Evolutionary conservation across 2,329 filamentous ascomycete species (phyloP).

Genomic region (Fusarium nurragi): DNA sequence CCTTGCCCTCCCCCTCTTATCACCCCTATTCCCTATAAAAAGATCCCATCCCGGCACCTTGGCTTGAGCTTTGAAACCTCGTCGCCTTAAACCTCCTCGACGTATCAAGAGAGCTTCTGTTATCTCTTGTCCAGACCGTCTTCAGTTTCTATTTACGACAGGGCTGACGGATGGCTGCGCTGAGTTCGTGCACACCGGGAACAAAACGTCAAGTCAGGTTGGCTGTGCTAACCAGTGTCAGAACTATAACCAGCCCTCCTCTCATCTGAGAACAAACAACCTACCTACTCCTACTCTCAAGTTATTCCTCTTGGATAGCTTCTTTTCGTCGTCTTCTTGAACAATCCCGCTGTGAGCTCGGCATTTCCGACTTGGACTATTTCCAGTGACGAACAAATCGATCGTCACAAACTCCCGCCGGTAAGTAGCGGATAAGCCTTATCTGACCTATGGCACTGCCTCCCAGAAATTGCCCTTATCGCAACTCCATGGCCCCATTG

Average conservation of each 20-base stretch:
- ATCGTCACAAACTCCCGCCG: conserved; percentile 35
- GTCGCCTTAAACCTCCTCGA: conserved; percentile 26
- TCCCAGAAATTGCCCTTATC: conserved; percentile 29
- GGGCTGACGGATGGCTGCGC: conserved; percentile 46
- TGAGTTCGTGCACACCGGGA: conserved; percentile 42
- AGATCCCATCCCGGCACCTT: conserved; percentile 7
- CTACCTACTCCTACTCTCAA: conserved; percentile 1
- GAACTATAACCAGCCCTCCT: conserved; percentile 38
- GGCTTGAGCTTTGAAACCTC: conserved; percentile 31
- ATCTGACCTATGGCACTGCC: conserved; percentile 29
- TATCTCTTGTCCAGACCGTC: conserved; percentile 42
- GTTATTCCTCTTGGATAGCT: conserved; percentile 25
- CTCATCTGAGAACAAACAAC: conserved; percentile 36
- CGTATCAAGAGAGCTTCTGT: conserved; percentile 44
- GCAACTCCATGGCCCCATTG: conserved; percentile 21
- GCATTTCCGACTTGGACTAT: conserved; percentile 41
- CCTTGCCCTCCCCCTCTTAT: conserved; percentile 15
- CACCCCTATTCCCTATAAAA: conserved; percentile 18
- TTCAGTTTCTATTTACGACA: conserved; percentile 46
- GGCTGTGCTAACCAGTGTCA: conserved; percentile 43
- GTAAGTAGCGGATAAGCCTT: conserved; percentile 38
- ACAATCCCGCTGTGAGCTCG: conserved; percentile 22
- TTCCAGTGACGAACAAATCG: conserved; percentile 32
- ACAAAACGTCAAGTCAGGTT: conserved; percentile 22
- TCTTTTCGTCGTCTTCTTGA: background rate